Conservation (phyloP, 2,329 filamentous ascomycete species). For the Taxawa tesnikishii region DNA sequence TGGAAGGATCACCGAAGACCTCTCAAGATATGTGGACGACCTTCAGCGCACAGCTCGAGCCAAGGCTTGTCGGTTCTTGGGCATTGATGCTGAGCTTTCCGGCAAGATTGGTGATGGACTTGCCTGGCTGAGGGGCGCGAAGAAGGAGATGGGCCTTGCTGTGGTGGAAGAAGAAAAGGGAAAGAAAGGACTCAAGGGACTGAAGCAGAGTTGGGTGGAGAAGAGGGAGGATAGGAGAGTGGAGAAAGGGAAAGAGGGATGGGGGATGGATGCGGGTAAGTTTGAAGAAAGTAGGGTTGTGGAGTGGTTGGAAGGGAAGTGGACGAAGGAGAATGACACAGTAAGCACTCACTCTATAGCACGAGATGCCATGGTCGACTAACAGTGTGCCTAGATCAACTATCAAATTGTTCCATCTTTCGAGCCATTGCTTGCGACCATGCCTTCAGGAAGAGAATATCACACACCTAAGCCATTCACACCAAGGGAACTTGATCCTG, state of each 20-base stretch:
- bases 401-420: constrained; percentile 64
- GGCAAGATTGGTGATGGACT: constrained; percentile 75
- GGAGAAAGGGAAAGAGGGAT: constrained; percentile 52
- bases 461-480: constrained; percentile 58
- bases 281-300: constrained; percentile 76
- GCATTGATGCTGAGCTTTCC: constrained; percentile 72
- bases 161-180: constrained; percentile 31
- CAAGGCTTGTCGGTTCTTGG: constrained; percentile 82
- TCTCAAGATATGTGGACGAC: constrained; percentile 65
- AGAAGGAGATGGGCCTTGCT: constrained; percentile 57
- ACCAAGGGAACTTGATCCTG: constrained; percentile 51
- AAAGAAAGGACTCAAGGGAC: constrained; percentile 46
- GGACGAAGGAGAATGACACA: constrained; percentile 86
- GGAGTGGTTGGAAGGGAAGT: constrained; percentile 77
- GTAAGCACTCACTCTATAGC: no score
- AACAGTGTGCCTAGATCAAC: no score
- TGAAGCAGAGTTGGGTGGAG: constrained; percentile 66
- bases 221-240: constrained; percentile 68
- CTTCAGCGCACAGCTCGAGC: constrained; percentile 63
- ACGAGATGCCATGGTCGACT: no score
- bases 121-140: constrained; percentile 71
- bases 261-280: constrained; percentile 75
- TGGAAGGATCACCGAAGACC: constrained; percentile 48
- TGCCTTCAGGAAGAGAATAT: constrained; percentile 84
- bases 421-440: constrained; percentile 58